These are phyloP conservation scores for Xanthoparmelia taractica DNA, from an alignment of 495 filamentous ascomycete genomes.

Conservation along the genomic window DNA sequence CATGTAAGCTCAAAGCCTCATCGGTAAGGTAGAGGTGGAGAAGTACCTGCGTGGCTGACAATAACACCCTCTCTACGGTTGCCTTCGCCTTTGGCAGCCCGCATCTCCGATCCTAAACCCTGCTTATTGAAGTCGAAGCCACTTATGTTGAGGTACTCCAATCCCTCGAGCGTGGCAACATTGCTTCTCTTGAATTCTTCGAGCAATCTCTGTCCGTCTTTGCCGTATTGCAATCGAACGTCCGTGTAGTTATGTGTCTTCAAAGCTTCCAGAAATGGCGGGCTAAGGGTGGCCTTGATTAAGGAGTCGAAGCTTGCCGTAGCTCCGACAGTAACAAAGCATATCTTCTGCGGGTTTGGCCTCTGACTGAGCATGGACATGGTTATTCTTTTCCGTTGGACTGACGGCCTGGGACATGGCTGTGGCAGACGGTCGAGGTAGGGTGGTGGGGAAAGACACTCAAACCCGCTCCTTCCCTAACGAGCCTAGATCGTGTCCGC, in stretches of 20 bases:
- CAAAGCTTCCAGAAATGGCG: conserved; percentile 53
- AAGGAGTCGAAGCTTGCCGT: conserved; percentile 75
- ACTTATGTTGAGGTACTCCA: conserved; percentile 44
- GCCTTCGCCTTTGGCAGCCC: conserved; percentile 34
- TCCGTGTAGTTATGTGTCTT: conserved; percentile 49
- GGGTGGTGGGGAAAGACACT: too few relatives aligned
- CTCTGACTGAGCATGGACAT: conserved; percentile 1
- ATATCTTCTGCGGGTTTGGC: conserved; percentile 35
- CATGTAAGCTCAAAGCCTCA: not conserved
- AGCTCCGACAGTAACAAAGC: conserved; percentile 85
- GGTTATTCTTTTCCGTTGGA: not conserved
- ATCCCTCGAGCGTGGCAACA: conserved; percentile 19
- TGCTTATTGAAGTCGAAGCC: conserved; percentile 59
- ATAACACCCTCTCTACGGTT: conserved; percentile 51
- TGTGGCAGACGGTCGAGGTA: not conserved
- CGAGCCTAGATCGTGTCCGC: too few relatives aligned
- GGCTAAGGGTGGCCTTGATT: conserved; percentile 54
- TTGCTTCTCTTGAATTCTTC: conserved; percentile 31
- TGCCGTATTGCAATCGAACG: conserved; percentile 71
- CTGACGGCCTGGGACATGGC: not conserved
- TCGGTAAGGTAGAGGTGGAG: not conserved
- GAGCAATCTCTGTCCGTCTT: conserved; percentile 43
- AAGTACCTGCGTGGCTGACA: conserved; percentile 78
- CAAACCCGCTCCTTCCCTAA: too few relatives aligned
- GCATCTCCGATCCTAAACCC: conserved; percentile 52